phyloP scores from a whole-genome alignment of 2,329 filamentous ascomycete genomes.

The Fusarium sp. region DNA sequence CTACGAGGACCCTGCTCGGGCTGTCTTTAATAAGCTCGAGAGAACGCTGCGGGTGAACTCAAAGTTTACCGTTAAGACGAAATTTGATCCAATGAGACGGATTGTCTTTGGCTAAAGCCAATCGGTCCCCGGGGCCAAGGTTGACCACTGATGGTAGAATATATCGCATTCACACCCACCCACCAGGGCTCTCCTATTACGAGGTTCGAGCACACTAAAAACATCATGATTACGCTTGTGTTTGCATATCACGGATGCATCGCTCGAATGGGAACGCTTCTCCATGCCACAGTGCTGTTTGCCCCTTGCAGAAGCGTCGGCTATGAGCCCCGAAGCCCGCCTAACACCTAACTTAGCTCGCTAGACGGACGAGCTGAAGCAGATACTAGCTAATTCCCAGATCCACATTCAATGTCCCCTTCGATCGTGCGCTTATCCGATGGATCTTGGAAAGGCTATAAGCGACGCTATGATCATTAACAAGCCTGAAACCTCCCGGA shows the following conservation, averaged over 20 bases:
- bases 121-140: not conserved
- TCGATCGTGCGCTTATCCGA: constrained; percentile 19
- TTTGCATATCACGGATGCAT: constrained; percentile 2
- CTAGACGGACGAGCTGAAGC: not conserved
- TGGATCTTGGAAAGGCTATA: constrained; percentile 12
- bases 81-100: not conserved
- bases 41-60: not conserved
- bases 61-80: not conserved
- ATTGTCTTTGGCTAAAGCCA: constrained; percentile 3
- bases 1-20: not conserved
- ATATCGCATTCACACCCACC: not conserved
- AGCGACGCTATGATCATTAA: constrained; percentile 10
- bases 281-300: not conserved
- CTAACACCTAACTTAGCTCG: not conserved
- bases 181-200: not conserved
- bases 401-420: constrained; percentile 21
- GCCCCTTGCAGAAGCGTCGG: constrained; percentile 36
- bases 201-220: constrained; percentile 13
- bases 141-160: not conserved
- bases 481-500: not conserved
- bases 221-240: constrained; percentile 6
- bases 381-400: not conserved
- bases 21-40: not conserved
- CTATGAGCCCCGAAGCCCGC: not conserved
- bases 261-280: not conserved